phyloP scores from a whole-genome alignment of 192 early-diverging fungal genomes.

The Jimgerdemannia flammicorona region DNA sequence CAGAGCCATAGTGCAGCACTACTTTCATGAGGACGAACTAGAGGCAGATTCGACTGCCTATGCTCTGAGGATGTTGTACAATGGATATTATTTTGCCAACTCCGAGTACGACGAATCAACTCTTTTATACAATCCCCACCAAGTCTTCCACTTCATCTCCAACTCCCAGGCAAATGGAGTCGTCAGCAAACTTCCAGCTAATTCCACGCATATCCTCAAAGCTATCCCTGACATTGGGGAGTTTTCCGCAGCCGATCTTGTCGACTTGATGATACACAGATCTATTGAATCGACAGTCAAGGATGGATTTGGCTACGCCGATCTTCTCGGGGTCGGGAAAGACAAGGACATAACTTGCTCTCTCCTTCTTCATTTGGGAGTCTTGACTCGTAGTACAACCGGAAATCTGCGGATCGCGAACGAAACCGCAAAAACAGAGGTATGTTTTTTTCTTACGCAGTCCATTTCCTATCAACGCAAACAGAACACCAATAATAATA shows the following conservation, averaged over 20 bases:
- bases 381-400: constrained; percentile 19
- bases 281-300: not conserved
- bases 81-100: constrained; percentile 33
- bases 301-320: constrained; percentile 16
- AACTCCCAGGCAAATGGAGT: not conserved
- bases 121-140: not conserved
- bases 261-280: not conserved
- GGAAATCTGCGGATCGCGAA: constrained; percentile 19
- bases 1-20: constrained; percentile 30
- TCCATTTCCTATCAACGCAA: not conserved
- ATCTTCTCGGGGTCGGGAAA: constrained; percentile 25
- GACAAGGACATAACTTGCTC: constrained; percentile 30
- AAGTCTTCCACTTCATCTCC: not conserved
- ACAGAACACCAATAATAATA: not conserved
- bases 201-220: not conserved
- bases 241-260: not conserved
- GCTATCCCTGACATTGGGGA: not conserved
- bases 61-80: constrained; percentile 22
- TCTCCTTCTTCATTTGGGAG: constrained; percentile 28
- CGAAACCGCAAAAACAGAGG: not conserved
- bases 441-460: not conserved
- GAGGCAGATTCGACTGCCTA: constrained; percentile 17
- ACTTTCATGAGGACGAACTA: constrained; percentile 23
- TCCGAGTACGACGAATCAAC: not conserved
- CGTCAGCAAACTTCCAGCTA: too few relatives aligned